These are phyloP conservation scores for Diaporthe sp. DNA, from an alignment of 2,329 filamentous ascomycete species.

Conservation along the genomic window DNA sequence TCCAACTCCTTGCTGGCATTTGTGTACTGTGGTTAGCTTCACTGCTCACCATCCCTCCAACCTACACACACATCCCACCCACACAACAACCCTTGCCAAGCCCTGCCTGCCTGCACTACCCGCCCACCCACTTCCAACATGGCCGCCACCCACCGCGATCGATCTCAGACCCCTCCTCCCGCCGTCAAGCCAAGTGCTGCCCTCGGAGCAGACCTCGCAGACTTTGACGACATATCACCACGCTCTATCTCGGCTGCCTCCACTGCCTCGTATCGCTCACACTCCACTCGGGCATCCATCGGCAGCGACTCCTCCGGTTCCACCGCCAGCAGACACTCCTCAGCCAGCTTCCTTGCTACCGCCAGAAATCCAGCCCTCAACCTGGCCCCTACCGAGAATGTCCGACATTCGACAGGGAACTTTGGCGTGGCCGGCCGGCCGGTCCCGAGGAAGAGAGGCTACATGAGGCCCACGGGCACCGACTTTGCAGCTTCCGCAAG, in stretches of 20 bases:
- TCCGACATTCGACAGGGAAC: slow-evolving; percentile 59
- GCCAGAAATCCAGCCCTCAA: slow-evolving; percentile 56
- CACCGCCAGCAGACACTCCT: slow-evolving; percentile 72
- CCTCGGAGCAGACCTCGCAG: slow-evolving; percentile 58
- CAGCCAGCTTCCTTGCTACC: slow-evolving; percentile 63
- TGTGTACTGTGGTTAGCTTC: slow-evolving; percentile 22
- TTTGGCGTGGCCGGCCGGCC: slow-evolving; percentile 43
- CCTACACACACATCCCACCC: background rate
- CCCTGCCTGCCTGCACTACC: background rate
- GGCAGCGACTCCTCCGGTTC: slow-evolving; percentile 59
- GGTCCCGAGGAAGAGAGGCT: slow-evolving; percentile 74
- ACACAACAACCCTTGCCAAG: background rate
- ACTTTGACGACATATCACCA: slow-evolving; percentile 60
- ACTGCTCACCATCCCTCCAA: slow-evolving; percentile 17
- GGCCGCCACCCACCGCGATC: slow-evolving; percentile 50
- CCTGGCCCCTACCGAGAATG: slow-evolving; percentile 40
- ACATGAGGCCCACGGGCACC: slow-evolving; percentile 87
- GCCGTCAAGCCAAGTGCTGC: slow-evolving; percentile 71
- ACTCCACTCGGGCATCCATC: slow-evolving; percentile 61
- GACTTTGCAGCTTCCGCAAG: slow-evolving; percentile 91
- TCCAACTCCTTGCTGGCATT: background rate
- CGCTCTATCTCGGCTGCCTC: slow-evolving; percentile 73
- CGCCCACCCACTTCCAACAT: slow-evolving; percentile 41
- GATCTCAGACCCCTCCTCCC: slow-evolving; percentile 72
- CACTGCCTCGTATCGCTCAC: slow-evolving; percentile 66